Evolutionary conservation across 164 flowering plant genomes (phyloP), one percentile per base, ranked within the genome.

Genomic region (Paratinospora sagittata): DNA sequence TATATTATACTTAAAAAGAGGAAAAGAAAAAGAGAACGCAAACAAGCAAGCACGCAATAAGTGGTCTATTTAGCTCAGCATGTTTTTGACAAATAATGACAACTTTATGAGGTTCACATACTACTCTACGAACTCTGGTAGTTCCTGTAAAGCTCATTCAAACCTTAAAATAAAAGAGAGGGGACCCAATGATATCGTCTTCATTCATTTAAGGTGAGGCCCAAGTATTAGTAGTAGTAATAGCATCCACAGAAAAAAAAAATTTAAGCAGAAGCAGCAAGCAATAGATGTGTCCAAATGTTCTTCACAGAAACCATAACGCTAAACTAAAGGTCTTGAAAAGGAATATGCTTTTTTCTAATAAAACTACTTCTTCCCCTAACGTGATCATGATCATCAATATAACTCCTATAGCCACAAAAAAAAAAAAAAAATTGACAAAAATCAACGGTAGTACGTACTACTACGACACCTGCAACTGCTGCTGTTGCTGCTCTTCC

Each of bases 251-350:
- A 16, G 58, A 14, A 52, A 26, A 63, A 65, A n/a, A n/a, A n/a
- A n/a, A n/a, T n/a, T n/a, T n/a, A n/a, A n/a, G n/a, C 8, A 65
- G 23, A 66, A 9, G 45, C 2, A 23, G 21, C n/a, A n/a, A n/a
- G n/a, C n/a, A n/a, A n/a, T n/a, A 26, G 12, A 66, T 66, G 68
- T 21, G 68, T 66, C 33, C 68, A 66, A 21, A 66, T 39, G 16
- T 24, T 55, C 68, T 39, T 66, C 68, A 66, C 68, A 36, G 49
- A 39, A 36, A 66, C 27, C 23, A 66, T 8, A 37, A 17, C 17
- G 13, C 19, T 33, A 34, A 27, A 16, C 5, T 62, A n/a, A 27
- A 26, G 6, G 13, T 30, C 36, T 63, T 65, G 17, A 34, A 27
- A 65, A 65, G 27, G 67, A 65, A 65, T 63, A 63, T 63, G 39